Percentiles rank a stretch among this genome's conserved stretches.
These are phyloP conservation scores for Rhynchosporium secalis DNA, from an alignment of 2,329 filamentous ascomycete genomes.

Conservation along the genomic window DNA sequence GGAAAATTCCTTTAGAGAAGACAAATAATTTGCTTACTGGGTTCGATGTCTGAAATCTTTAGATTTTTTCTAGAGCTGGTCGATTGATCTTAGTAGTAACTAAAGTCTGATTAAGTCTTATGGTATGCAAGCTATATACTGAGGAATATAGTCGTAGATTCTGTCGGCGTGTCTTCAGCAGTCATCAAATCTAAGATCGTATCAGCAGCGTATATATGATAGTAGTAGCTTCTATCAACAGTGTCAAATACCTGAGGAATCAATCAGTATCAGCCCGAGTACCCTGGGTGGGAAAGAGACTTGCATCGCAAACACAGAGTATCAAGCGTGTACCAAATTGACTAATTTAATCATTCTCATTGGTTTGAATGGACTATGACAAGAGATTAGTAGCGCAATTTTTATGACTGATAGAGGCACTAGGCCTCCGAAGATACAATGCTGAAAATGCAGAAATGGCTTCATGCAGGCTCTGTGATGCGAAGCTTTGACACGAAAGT, in stretches of 20 bases:
- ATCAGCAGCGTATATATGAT: not conserved
- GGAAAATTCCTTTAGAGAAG: no score
- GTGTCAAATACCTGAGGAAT: not conserved
- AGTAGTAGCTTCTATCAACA: not conserved
- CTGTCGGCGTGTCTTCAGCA: not conserved
- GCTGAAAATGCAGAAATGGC: not conserved
- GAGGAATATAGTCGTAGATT: not conserved
- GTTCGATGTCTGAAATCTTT: no score
- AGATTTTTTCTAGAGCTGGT: not conserved
- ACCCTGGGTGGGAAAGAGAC: not conserved
- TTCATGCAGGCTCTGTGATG: not conserved
- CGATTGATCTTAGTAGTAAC: not conserved
- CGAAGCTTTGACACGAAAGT: not conserved
- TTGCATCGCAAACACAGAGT: not conserved
- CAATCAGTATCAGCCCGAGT: not conserved
- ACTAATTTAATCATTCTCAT: not conserved
- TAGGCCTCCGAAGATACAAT: not conserved
- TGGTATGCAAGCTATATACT: slow-evolving; percentile 1
- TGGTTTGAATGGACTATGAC: not conserved
- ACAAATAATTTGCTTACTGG: no score
- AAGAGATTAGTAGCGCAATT: not conserved
- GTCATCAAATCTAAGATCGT: not conserved
- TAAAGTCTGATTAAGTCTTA: not conserved
- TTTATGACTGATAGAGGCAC: not conserved
- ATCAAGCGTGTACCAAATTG: not conserved